Base-by-base conservation (phyloP, 148 eudicot species). In the Spergularia bocconei region DNA sequence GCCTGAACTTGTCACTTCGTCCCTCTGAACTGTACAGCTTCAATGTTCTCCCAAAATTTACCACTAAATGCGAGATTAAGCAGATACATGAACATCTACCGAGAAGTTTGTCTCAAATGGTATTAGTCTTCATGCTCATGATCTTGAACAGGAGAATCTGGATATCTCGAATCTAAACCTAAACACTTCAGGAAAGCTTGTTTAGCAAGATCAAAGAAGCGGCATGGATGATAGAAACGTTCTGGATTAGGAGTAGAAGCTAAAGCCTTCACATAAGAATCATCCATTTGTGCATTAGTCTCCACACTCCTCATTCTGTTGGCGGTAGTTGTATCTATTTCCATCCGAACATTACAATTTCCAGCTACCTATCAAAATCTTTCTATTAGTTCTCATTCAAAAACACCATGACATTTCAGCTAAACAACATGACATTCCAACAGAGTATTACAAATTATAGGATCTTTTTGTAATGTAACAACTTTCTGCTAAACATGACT, bases 161-260 rank as follows among this genome's bases (percentile, higher is more conserved):
- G 69, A 10, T 79, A 75, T 67, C 68, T 66, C 10, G 84, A 80
- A 73, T 77, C 85, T 67, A 86, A 66, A 21, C 89, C 89, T 70
- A 86, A 78, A 61, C 89, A 89, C 69, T 85, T 89, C 60, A 89
- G 88, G 48, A 89, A 87, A 78, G 92, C 92, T 83, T 87, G 86
- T 82, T 74, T 87, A 17, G 92, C 92, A 52, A 85, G 55, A 59
- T 84, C 81, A 61, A 89, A 58, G 77, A 64, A 83, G 54, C 73
- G 75, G 79, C 90, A 89, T 4, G 90, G 90, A 74, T 87, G 90
- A 75, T 76, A 71, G 20, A 77, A 51, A 20, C 66, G 74, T 63
- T 66, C 69, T 14, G 78, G 36, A 70, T 72, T 73, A 41, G 75
- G 11, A 68, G 61, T 44, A 21, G 64, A 56, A 29, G 62, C 20